Evolutionary conservation across 164 flowering plant genomes (phyloP).

Genomic region (Vitis cinerea): DNA sequence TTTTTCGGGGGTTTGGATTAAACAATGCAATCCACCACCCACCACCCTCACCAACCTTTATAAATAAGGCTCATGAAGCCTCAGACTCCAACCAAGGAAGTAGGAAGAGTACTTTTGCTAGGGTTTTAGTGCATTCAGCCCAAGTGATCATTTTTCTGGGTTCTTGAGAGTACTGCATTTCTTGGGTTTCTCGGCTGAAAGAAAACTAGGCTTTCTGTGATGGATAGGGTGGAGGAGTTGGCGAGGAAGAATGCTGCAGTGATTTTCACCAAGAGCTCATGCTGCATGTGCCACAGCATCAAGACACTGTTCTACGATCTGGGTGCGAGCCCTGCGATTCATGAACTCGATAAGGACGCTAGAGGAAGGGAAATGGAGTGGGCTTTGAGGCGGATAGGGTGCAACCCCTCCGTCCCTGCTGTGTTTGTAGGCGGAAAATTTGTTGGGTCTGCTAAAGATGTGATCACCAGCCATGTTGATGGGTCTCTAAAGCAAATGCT

Average conservation of each 20-base stretch:
- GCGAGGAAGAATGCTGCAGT: constrained; percentile 57
- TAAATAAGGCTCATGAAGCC: constrained; percentile 33
- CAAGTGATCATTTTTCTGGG: too few relatives aligned
- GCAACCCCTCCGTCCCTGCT: constrained; percentile 53
- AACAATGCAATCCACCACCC: constrained; percentile 10
- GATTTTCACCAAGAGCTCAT: constrained; percentile 63
- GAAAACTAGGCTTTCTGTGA: constrained; percentile 5
- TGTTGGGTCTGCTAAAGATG: constrained; percentile 54
- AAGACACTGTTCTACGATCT: constrained; percentile 54
- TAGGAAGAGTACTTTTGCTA: background rate
- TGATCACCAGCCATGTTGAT: constrained; percentile 57
- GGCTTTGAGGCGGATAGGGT: constrained; percentile 44
- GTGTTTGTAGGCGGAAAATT: constrained; percentile 58
- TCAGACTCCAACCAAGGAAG: constrained; percentile 17
- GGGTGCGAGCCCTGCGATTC: constrained; percentile 65
- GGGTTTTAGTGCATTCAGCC: too few relatives aligned
- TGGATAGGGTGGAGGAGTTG: constrained; percentile 50
- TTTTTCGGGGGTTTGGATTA: constrained; percentile 10
- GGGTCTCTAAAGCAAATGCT: constrained; percentile 61
- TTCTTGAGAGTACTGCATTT: too few relatives aligned
- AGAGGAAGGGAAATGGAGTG: constrained; percentile 53
- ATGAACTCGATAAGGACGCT: constrained; percentile 52
- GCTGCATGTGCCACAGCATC: constrained; percentile 68
- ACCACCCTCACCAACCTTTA: constrained; percentile 18
- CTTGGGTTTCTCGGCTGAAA: background rate